Conservation (phyloP, 2,329 filamentous ascomycete genomes). For the Xylaria sp. region DNA sequence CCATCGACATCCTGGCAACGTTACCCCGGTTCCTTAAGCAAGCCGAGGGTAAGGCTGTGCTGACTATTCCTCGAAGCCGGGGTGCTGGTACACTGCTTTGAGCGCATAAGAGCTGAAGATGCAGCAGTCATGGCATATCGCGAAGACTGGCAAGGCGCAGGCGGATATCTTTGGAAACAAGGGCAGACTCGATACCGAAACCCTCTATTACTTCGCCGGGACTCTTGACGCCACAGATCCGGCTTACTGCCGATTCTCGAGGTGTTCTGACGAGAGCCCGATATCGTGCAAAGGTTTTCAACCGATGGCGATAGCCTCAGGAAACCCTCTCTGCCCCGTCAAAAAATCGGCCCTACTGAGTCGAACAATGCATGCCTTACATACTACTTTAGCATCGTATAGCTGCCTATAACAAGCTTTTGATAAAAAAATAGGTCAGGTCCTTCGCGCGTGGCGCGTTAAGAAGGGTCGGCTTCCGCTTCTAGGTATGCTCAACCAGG, state of each 20-base stretch:
- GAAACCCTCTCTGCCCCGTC: neutral
- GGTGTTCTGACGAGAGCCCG: neutral
- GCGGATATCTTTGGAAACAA: slow-evolving; percentile 2
- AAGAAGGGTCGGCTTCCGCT: neutral
- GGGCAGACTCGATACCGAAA: neutral
- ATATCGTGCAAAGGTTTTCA: neutral
- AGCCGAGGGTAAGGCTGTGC: slow-evolving; percentile 12
- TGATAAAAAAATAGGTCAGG: no score
- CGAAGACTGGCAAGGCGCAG: slow-evolving; percentile 11
- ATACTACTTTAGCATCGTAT: neutral
- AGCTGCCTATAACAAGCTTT: slow-evolving; percentile 11
- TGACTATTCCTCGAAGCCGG: neutral
- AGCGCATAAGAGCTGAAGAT: neutral
- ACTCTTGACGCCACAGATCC: neutral
- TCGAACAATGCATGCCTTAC: neutral
- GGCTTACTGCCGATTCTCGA: neutral
- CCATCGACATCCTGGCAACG: slow-evolving; percentile 26
- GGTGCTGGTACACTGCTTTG: neutral
- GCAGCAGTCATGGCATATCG: neutral
- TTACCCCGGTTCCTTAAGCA: slow-evolving; percentile 20
- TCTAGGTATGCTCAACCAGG: neutral
- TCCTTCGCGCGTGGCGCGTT: slow-evolving; percentile 1
- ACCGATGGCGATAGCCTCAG: neutral
- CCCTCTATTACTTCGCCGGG: neutral
- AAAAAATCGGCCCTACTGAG: slow-evolving; percentile 15